Evolutionary conservation across 2,329 filamentous ascomycete species (phyloP).

Genomic region (Gliomastix tumulicola): DNA sequence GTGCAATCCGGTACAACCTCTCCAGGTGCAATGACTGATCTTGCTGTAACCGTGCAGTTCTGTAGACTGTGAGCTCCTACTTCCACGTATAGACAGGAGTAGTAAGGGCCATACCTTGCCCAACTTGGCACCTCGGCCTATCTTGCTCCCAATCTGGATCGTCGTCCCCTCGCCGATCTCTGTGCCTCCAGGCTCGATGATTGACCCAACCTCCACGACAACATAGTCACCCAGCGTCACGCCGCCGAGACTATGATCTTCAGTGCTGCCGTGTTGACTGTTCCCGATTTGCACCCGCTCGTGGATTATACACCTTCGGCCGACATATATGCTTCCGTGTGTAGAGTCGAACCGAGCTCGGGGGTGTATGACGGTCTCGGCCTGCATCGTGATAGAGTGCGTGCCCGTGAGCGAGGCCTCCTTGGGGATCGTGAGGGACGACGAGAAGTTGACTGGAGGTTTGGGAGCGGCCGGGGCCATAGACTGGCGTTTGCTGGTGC

Average conservation of each 20-base stretch:
- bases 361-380: conserved; percentile 79
- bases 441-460: conserved; percentile 55
- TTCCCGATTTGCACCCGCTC: conserved; percentile 56
- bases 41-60: conserved; percentile 65
- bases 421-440: conserved; percentile 54
- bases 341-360: conserved; percentile 73
- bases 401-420: conserved; percentile 60
- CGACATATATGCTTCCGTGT: conserved; percentile 71
- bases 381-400: conserved; percentile 70
- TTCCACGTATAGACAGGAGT: not conserved
- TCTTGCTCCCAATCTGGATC: conserved; percentile 51
- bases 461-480: conserved; percentile 50
- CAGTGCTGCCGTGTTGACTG: conserved; percentile 1
- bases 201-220: conserved; percentile 50
- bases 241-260: conserved; percentile 29
- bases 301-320: conserved; percentile 73
- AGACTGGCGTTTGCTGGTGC: conserved; percentile 49
- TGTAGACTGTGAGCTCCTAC: conserved; percentile 25
- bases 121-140: conserved; percentile 54
- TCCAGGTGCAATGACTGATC: conserved; percentile 50
- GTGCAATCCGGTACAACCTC: conserved; percentile 58
- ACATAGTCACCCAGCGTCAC: conserved; percentile 55
- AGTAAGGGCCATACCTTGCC: conserved; percentile 47
- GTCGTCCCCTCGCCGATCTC: conserved; percentile 53
- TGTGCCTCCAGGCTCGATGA: conserved; percentile 56